Evolutionary conservation across 2,329 filamentous ascomycete genomes (phyloP).

Genomic region (Paramyrothecium sp.): DNA sequence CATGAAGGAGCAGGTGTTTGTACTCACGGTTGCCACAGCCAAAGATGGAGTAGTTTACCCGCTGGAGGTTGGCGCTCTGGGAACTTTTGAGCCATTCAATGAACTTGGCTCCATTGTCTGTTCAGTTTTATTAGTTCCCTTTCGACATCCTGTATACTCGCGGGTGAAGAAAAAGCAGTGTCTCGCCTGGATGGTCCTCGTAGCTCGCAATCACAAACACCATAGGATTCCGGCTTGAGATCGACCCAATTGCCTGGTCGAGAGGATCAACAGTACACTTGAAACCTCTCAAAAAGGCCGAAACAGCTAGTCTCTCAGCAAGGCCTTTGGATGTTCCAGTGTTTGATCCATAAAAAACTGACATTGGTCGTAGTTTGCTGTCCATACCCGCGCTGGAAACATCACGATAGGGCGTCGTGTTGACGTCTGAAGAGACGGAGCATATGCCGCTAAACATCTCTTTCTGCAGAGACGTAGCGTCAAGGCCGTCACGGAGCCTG

Average conservation of each 20-base stretch:
- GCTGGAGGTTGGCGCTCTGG: slow-evolving; percentile 49
- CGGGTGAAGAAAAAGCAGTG: not conserved
- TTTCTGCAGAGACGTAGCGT: not conserved
- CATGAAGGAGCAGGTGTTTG: not conserved
- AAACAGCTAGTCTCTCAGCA: not conserved
- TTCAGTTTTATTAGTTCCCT: not conserved
- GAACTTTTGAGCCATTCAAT: slow-evolving; percentile 62
- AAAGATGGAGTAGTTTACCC: slow-evolving; percentile 66
- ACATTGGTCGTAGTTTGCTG: not conserved
- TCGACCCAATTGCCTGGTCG: not conserved
- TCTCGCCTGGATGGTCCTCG: not conserved
- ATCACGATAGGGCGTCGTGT: too few species aligned
- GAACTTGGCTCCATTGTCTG: slow-evolving; percentile 70
- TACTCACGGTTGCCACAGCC: slow-evolving; percentile 51
- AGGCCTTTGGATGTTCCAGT: not conserved
- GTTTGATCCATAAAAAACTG: not conserved
- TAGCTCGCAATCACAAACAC: not conserved
- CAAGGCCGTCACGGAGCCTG: not conserved
- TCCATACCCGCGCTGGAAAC: too few species aligned
- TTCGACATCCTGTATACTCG: not conserved
- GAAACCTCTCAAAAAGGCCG: not conserved
- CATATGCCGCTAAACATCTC: not conserved
- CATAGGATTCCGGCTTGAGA: not conserved
- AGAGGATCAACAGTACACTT: not conserved
- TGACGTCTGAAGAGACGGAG: too few species aligned